These are phyloP conservation scores for Mycena belliarum DNA, from an alignment of 768 basidiomycete species.

Conservation along the genomic window DNA sequence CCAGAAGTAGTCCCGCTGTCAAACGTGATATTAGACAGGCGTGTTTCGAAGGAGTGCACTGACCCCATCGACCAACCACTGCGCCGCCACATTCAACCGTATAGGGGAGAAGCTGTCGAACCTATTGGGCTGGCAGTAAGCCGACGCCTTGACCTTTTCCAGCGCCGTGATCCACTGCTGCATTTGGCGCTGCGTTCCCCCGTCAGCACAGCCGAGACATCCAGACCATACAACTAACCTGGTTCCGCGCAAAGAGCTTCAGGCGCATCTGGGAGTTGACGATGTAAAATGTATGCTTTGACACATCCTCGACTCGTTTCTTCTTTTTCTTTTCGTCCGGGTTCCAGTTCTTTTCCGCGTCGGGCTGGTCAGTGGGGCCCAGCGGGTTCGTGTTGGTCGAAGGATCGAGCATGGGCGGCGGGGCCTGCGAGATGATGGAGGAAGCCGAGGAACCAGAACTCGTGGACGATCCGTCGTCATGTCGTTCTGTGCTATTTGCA, in stretches of 20 bases:
- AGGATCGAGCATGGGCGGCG: conserved; percentile 74
- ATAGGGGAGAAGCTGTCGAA: conserved; percentile 95
- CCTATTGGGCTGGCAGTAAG: conserved; percentile 79
- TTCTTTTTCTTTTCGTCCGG: conserved; percentile 47
- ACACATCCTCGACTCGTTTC: conserved; percentile 61
- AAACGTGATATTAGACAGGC: conserved; percentile 10
- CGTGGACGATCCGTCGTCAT: conserved; percentile 26
- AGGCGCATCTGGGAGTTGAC: conserved; percentile 88
- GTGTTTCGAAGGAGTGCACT: conserved; percentile 29
- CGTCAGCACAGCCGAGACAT: conserved; percentile 1
- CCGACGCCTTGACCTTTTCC: conserved; percentile 78
- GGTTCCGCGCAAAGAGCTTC: conserved; percentile 85
- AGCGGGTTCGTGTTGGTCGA: conserved; percentile 74
- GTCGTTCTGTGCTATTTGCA: conserved; percentile 22
- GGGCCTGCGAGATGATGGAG: conserved; percentile 39
- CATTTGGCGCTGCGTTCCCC: conserved; percentile 77
- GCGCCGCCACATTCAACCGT: conserved; percentile 88
- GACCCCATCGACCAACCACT: conserved; percentile 98
- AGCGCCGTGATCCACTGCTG: conserved; percentile 94
- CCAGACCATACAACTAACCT: conserved; percentile 48
- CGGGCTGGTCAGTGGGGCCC: conserved; percentile 28
- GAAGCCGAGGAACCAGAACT: conserved; percentile 39
- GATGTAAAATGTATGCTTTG: conserved; percentile 93
- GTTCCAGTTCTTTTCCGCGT: conserved; percentile 26
- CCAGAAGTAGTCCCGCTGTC: conserved; percentile 98